Percentiles rank a stretch among this genome's conserved stretches.
Conservation (phyloP, 2,329 filamentous ascomycete species). For the Epichloe amarillans region DNA sequence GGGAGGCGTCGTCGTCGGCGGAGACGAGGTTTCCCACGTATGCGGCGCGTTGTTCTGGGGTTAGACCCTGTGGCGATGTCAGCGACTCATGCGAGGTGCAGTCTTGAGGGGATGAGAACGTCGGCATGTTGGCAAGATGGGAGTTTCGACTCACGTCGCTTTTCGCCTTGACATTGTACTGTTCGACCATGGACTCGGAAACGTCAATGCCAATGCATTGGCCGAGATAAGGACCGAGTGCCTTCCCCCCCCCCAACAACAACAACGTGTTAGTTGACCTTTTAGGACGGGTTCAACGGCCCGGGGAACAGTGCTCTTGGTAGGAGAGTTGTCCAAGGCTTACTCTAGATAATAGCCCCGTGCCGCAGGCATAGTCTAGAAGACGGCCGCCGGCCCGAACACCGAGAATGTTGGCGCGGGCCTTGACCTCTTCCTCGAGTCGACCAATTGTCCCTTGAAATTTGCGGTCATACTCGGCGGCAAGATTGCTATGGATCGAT, state of each 20-base stretch:
- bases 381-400: conserved; percentile 36
- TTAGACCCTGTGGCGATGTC: conserved; percentile 27
- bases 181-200: conserved; percentile 54
- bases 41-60: conserved; percentile 39
- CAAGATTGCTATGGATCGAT: conserved; percentile 14
- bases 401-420: conserved; percentile 46
- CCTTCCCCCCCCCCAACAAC: conserved; percentile 4
- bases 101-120: neutral
- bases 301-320: too few species aligned
- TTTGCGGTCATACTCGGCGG: conserved; percentile 31
- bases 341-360: conserved; percentile 46
- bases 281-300: too few species aligned
- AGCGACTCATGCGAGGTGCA: too few species aligned
- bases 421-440: conserved; percentile 40
- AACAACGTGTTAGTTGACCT: too few species aligned
- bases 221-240: conserved; percentile 21
- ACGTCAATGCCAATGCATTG: conserved; percentile 57
- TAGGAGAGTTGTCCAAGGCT: neutral
- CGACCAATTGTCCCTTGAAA: conserved; percentile 39
- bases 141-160: conserved; percentile 30
- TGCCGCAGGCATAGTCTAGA: conserved; percentile 67
- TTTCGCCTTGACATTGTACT: conserved; percentile 49
- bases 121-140: neutral
- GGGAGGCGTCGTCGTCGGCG: conserved; percentile 29
- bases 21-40: conserved; percentile 44